phyloP scores from a whole-genome alignment of 495 filamentous ascomycete species.

The Xylaria castorea region DNA sequence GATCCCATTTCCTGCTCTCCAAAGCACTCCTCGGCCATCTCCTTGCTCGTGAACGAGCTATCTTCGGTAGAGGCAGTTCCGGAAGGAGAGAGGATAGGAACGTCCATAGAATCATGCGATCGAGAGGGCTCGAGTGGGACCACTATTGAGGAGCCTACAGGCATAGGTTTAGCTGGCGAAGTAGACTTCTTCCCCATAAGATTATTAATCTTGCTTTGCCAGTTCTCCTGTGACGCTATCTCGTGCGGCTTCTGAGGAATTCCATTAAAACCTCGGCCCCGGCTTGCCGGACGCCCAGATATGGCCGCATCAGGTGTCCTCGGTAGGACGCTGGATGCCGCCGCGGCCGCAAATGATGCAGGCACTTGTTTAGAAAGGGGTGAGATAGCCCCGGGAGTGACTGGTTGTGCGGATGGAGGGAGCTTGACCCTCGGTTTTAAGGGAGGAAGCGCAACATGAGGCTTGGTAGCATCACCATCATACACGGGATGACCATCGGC shows the following conservation, averaged over 20 bases:
- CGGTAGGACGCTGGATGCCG: constrained; percentile 32
- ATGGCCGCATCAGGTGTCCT: constrained; percentile 18
- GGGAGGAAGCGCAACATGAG: constrained; percentile 72
- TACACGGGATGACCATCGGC: constrained; percentile 74
- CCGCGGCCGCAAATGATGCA: constrained; percentile 62
- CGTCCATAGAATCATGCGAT: constrained; percentile 59
- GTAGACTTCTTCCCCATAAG: constrained; percentile 70
- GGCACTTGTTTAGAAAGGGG: constrained; percentile 51
- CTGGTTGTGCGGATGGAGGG: constrained; percentile 58
- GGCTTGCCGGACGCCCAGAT: constrained; percentile 36
- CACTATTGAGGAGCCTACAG: constrained; percentile 65
- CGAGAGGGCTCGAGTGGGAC: constrained; percentile 62
- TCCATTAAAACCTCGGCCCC: constrained; percentile 33
- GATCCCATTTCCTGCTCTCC: constrained; percentile 85
- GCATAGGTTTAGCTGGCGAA: constrained; percentile 60
- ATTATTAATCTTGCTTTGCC: constrained; percentile 78
- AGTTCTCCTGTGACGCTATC: constrained; percentile 49
- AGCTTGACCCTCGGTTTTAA: constrained; percentile 74
- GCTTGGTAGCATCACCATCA: constrained; percentile 66
- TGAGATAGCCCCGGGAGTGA: constrained; percentile 44
- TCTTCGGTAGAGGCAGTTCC: constrained; percentile 35
- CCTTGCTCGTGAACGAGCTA: constrained; percentile 56
- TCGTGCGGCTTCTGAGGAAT: constrained; percentile 39
- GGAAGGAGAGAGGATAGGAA: constrained; percentile 51
- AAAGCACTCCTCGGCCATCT: constrained; percentile 79